Evolutionary conservation across 768 basidiomycete species (phyloP).

Genomic region (Asterophora lycoperdoides): DNA sequence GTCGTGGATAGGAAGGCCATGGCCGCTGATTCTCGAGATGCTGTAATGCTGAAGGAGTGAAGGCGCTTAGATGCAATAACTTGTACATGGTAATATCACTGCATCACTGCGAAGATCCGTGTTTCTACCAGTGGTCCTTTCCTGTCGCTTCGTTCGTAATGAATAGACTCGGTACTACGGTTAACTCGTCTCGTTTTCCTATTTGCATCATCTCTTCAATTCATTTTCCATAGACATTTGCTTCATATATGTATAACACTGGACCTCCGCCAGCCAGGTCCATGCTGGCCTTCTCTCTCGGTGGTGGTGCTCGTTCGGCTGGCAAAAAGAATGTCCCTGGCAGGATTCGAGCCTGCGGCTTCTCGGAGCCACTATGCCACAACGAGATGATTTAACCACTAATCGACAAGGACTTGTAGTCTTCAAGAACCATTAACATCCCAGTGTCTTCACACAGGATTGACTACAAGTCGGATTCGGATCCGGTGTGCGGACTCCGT

Average conservation of each 20-base stretch:
- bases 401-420: constrained; percentile 24
- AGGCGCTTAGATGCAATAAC: neutral
- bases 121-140: too few relatives aligned
- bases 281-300: too few relatives aligned
- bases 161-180: too few relatives aligned
- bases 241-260: too few relatives aligned
- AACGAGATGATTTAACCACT: constrained; percentile 24
- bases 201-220: too few relatives aligned
- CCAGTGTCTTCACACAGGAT: too few relatives aligned
- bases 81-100: neutral
- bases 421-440: neutral
- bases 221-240: too few relatives aligned
- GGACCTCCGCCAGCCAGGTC: too few relatives aligned
- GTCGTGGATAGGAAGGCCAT: constrained; percentile 64
- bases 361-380: constrained; percentile 19
- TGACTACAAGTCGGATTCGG: too few relatives aligned
- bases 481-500: neutral
- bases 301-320: neutral
- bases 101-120: too few relatives aligned
- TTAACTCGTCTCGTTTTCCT: too few relatives aligned
- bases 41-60: constrained; percentile 31
- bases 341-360: constrained; percentile 25
- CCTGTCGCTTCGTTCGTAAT: too few relatives aligned
- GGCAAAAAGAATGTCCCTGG: constrained; percentile 17
- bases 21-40: constrained; percentile 53